Base-by-base conservation (phyloP, 352 stramenopile genomes). In the Globisporangium iwayamae region DNA sequence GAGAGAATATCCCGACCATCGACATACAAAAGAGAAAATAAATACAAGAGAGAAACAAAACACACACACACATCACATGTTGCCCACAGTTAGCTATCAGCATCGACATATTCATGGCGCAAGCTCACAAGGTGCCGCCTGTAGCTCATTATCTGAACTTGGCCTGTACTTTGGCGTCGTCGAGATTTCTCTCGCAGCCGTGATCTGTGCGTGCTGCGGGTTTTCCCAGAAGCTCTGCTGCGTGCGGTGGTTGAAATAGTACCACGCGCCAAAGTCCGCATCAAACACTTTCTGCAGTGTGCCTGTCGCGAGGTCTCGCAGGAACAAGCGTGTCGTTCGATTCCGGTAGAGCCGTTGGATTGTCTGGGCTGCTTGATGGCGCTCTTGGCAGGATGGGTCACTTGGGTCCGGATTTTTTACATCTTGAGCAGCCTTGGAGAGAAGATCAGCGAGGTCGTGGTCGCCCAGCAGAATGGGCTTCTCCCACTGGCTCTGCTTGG, bases 161-260 rank as follows among this genome's bases (percentile, higher is more conserved):
- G 32, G 32, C 4, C 32, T 36, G 32, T 36, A 4, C 32, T 36
- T 8, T 36, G 32, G 2, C 43, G 43, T 46, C 13, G 43, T 28
- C 32, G n/a, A 43, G 28, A 3, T 7, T 13, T 57, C 30, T 13
- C 30, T 14, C 53, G 60, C 20, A 52, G 66, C 55, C 9, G 55
- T 63, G 14, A 76, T 56, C 38, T 58, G 48, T 10, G 73, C 73
- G 6, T 78, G 70, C 11, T 70, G 67, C 30, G 73, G 59, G 16
- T 70, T 79, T 58, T 79, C 76, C 78, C 74, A 88, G 67, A 84
- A 84, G 32, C 67, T 84, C 30, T 73, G 67, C 38, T 83, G 74
- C 4, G 76, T 84, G 52, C 76, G 76, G 30, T 58, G 63, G 63
- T 85, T 88, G 65, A 76, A 85, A 48, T 79, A 88, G 43, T 86